Evolutionary conservation across 2,329 filamentous ascomycete species (phyloP).

Genomic region (Fusarium drepaniforme): DNA sequence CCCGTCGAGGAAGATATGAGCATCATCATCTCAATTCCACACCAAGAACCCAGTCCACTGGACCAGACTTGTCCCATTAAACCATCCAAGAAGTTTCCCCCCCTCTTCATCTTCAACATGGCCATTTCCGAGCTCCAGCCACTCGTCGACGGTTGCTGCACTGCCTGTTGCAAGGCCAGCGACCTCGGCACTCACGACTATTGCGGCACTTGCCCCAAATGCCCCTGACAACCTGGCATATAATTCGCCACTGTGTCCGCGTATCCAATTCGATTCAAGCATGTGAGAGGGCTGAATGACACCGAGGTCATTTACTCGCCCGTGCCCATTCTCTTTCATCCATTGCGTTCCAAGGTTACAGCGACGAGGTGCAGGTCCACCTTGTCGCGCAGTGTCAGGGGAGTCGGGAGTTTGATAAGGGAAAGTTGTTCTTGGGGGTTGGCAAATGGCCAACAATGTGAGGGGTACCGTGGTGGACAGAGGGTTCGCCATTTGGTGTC

Average conservation of each 20-base stretch:
- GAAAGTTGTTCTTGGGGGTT: neutral
- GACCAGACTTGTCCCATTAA: constrained; percentile 4
- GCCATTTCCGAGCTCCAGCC: constrained; percentile 25
- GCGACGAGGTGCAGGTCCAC: constrained; percentile 7
- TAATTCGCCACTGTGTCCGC: neutral
- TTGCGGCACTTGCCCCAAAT: constrained; percentile 48
- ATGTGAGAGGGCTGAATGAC: neutral
- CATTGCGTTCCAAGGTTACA: neutral
- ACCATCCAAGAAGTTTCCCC: neutral
- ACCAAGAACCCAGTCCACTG: neutral
- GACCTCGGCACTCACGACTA: constrained; percentile 50
- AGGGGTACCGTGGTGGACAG: constrained; percentile 9
- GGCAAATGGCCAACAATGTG: neutral
- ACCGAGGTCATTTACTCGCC: neutral
- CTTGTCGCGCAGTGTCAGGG: neutral
- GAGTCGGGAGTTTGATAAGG: constrained; percentile 5
- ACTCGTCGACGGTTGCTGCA: constrained; percentile 44
- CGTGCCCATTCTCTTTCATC: neutral
- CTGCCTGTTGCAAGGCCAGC: constrained; percentile 47
- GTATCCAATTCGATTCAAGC: neutral
- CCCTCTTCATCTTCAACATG: constrained; percentile 27
- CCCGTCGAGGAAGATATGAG: constrained; percentile 15
- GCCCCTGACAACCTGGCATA: constrained; percentile 31
- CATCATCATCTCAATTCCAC: constrained; percentile 11
- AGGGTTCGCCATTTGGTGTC: constrained; percentile 7